Base-by-base conservation (phyloP, 1,284 basidiomycete genomes). In the Coriolopsis trogii region DNA sequence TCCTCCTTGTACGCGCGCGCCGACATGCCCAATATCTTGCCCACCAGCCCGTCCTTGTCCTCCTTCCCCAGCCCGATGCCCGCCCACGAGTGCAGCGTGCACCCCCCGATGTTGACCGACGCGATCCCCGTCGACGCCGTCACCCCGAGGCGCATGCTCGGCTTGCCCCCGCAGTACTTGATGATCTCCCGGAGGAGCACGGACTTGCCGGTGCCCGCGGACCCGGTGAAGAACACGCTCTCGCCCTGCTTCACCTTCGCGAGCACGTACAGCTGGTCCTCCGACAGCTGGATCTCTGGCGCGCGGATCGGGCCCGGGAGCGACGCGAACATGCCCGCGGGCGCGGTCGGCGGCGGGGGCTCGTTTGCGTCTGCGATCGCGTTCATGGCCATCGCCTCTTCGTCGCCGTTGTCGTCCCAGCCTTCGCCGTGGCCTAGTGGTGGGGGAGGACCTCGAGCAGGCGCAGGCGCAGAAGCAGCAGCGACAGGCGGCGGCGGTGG, bases 101-200 rank as follows among this genome's bases (percentile, higher is more conserved):
- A 82, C 21, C 96, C 95, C 6, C 94, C 94, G 51, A 98, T 93
- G 64, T 98, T 97, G 63, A 94, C 90, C 0, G 92, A 92, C 1
- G 96, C 95, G 56, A 98, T 95, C 28, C 95, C 95, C 68, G 84
- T 86, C 8, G 84, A 84, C 1, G 86, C 86, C 0, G 85, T 88
- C 41, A 88, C 76, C 1, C 80, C 84, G 4, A 87, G 54, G 7
- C 12, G 29, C 18, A 29, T 18, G 20, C 54, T 41, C 9, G 41
- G 25, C 9, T 42, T 40, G 20, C 56, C 62, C 15, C 60, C 52
- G 31, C 62, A 60, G 41, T 42, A 66, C 67, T 77, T 76, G 65
- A 98, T 96, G 56, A 97, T 95, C 65, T 93, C 89, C 4, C 92
- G 82, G n/a, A 98, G 77, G 2, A 98, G 76, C 6, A 98, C 92